phyloP scores from a whole-genome alignment of 1,284 basidiomycete genomes.

The Fomes fomentarius region DNA sequence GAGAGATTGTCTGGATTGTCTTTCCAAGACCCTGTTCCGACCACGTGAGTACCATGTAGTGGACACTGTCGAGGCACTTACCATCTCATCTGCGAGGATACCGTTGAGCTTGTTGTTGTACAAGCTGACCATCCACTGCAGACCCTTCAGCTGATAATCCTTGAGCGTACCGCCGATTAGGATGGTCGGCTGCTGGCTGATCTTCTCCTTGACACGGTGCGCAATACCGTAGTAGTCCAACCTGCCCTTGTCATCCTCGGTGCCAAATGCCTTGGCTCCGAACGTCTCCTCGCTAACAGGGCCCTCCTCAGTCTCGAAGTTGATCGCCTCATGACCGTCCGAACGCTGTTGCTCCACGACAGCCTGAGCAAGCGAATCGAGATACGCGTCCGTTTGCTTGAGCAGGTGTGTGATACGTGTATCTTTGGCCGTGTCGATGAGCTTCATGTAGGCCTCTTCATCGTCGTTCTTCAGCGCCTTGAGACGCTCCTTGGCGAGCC shows the following conservation, averaged over 20 bases:
- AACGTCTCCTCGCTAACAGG: conserved; percentile 89
- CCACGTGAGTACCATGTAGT: background rate
- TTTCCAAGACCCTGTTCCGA: conserved; percentile 86
- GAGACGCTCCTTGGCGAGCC: conserved; percentile 97
- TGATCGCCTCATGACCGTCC: conserved; percentile 47
- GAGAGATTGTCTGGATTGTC: conserved; percentile 95
- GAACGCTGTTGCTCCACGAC: conserved; percentile 95
- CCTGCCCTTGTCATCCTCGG: conserved; percentile 71
- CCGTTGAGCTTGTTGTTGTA: conserved; percentile 99
- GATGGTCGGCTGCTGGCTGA: conserved; percentile 82
- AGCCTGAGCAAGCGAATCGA: conserved; percentile 94
- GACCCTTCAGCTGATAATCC: conserved; percentile 90
- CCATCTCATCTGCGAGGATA: conserved; percentile 99
- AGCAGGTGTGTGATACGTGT: conserved; percentile 98
- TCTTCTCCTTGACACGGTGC: conserved; percentile 90
- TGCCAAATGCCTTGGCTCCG: conserved; percentile 71
- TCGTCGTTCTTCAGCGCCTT: conserved; percentile 98
- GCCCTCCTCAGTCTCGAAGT: conserved; percentile 61
- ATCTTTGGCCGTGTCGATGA: conserved; percentile 99
- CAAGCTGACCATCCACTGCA: conserved; percentile 98
- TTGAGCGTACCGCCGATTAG: conserved; percentile 87
- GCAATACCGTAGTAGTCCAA: conserved; percentile 98
- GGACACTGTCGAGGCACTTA: conserved; percentile 36
- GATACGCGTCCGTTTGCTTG: conserved; percentile 92
- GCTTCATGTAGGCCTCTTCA: conserved; percentile 99